Conservation (phyloP, 768 basidiomycete species). For the Gyrodon lividus region DNA sequence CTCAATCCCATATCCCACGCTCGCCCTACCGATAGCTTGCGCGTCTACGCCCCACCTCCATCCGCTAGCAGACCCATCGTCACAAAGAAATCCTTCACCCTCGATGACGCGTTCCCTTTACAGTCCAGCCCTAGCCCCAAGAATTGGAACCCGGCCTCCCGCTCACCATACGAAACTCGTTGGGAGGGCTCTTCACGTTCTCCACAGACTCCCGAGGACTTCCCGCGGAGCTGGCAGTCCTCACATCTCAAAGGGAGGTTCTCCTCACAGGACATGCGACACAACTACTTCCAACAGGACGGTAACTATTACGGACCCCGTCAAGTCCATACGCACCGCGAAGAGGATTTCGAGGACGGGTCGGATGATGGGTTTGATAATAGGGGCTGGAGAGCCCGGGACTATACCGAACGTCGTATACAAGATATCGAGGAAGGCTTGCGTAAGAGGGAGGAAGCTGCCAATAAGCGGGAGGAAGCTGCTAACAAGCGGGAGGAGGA, state of each 20-base stretch:
- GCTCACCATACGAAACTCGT: conserved; percentile 28
- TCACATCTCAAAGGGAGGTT: conserved; percentile 24
- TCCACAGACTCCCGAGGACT: conserved; percentile 30
- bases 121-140: conserved; percentile 23
- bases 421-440: conserved; percentile 33
- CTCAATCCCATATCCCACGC: conserved; percentile 13
- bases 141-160: conserved; percentile 20
- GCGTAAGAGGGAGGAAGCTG: conserved; percentile 35
- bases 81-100: conserved; percentile 27
- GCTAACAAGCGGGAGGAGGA: conserved; percentile 34
- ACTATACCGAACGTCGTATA: conserved; percentile 31
- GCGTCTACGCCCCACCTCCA: conserved; percentile 20
- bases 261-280: conserved; percentile 33
- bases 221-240: conserved; percentile 31
- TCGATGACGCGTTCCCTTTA: conserved; percentile 22
- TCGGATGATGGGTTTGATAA: conserved; percentile 34
- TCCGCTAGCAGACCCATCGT: conserved; percentile 34
- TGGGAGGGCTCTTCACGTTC: conserved; percentile 30
- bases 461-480: conserved; percentile 33
- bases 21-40: conserved; percentile 12
- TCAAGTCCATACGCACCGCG: conserved; percentile 27
- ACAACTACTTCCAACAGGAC: conserved; percentile 21
- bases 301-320: conserved; percentile 10
- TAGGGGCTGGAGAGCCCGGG: conserved; percentile 26
- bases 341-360: conserved; percentile 31